These are phyloP conservation scores for Symbiotaphrina buchneri DNA, from an alignment of 495 filamentous ascomycete genomes.

Conservation along the genomic window DNA sequence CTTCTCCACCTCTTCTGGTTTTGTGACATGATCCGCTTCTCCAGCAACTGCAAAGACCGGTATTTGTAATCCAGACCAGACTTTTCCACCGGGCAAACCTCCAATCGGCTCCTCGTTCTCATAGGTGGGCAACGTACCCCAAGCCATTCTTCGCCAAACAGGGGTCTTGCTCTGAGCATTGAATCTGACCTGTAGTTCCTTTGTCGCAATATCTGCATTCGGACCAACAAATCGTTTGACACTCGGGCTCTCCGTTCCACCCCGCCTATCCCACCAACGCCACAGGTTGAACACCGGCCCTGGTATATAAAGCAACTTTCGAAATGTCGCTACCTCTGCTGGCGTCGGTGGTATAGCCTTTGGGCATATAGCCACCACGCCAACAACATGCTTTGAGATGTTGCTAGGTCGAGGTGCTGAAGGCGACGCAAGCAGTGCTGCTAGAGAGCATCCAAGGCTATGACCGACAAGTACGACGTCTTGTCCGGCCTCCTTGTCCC, in stretches of 20 bases:
- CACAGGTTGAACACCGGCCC: constrained; percentile 52
- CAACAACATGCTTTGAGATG: constrained; percentile 41
- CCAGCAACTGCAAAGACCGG: constrained; percentile 67
- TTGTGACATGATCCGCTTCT: constrained; percentile 51
- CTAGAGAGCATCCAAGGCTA: constrained; percentile 68
- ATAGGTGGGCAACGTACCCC: constrained; percentile 38
- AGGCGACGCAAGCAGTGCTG: constrained; percentile 47
- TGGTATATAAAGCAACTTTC: constrained; percentile 40
- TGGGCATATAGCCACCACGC: constrained; percentile 65
- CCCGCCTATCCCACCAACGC: constrained; percentile 60
- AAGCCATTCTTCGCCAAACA: constrained; percentile 70
- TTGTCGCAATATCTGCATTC: constrained; percentile 48
- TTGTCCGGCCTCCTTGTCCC: constrained; percentile 40
- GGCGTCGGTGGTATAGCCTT: constrained; percentile 33
- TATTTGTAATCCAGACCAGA: constrained; percentile 49
- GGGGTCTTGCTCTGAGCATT: constrained; percentile 64
- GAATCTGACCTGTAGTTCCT: constrained; percentile 57
- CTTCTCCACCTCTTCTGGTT: constrained; percentile 42
- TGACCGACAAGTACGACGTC: constrained; percentile 66
- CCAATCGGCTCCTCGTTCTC: constrained; percentile 23
- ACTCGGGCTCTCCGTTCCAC: constrained; percentile 54
- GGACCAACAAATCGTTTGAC: constrained; percentile 60
- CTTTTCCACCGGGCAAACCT: constrained; percentile 41
- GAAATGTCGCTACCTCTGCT: constrained; percentile 24
- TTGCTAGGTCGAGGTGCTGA: constrained; percentile 20